Percentiles rank a stretch among this genome's conserved stretches.
Conservation (phyloP, 257 asterid genomes). For the Solanum rostratum region DNA sequence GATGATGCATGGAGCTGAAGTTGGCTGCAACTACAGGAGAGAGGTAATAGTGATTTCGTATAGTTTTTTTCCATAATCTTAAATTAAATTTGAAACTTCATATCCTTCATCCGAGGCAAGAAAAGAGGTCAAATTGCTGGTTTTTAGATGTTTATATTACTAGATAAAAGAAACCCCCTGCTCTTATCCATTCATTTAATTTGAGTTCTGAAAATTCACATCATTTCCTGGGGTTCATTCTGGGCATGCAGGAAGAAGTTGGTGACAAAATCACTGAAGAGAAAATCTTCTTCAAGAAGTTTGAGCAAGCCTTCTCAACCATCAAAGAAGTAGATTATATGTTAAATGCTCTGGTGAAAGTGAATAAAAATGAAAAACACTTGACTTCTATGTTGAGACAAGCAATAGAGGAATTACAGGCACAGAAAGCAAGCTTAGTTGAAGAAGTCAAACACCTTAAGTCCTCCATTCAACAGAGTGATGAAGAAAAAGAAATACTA, state of each 20-base stretch:
- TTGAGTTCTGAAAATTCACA: not conserved
- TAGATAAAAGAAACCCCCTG: not conserved
- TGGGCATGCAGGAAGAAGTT: conserved; percentile 22
- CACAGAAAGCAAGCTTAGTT: conserved; percentile 35
- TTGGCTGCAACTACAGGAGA: conserved; percentile 6
- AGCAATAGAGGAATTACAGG: conserved; percentile 34
- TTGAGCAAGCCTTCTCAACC: conserved; percentile 48
- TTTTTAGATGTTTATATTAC: not conserved
- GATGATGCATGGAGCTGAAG: conserved; percentile 11
- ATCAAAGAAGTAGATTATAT: conserved; percentile 51
- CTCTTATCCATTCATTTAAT: not conserved
- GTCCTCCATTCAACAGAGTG: conserved; percentile 16
- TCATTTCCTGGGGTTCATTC: not conserved
- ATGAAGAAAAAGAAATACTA: conserved; percentile 24
- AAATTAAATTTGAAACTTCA: not conserved
- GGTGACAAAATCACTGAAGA: conserved; percentile 14
- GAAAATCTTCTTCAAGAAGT: conserved; percentile 36
- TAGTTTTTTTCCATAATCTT: not conserved
- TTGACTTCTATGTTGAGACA: conserved; percentile 40
- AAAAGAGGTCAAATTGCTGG: not conserved
- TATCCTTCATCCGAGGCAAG: not conserved
- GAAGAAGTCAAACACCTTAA: conserved; percentile 40
- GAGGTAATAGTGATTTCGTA: conserved; percentile 18
- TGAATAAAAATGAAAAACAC: conserved; percentile 44
- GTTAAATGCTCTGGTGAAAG: conserved; percentile 41